A percentile compares a stretch with the other conserved stretches of the same genome.
Conservation (phyloP, 192 early-diverging fungal genomes). For the Gryganskiella cystojenkinii region DNA sequence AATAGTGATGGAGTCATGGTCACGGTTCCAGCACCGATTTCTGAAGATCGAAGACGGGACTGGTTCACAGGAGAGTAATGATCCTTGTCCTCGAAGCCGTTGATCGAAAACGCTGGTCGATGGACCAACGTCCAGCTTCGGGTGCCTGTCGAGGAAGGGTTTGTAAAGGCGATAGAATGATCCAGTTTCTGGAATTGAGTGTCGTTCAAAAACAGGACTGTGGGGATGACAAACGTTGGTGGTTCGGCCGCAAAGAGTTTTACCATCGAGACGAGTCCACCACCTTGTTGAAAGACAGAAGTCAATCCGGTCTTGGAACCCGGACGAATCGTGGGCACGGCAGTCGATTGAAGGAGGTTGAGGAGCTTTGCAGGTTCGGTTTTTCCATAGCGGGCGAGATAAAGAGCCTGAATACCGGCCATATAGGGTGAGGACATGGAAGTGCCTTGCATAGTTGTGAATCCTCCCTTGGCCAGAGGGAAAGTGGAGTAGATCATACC, state of each 20-base stretch:
- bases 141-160: slow-evolving; percentile 13
- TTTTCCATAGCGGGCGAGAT: slow-evolving; percentile 21
- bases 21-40: background rate
- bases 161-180: slow-evolving; percentile 21
- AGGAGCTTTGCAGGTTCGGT: slow-evolving; percentile 14
- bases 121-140: slow-evolving; percentile 25
- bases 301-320: slow-evolving; percentile 14
- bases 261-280: slow-evolving; percentile 78
- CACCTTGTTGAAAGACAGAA: slow-evolving; percentile 72
- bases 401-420: slow-evolving; percentile 53
- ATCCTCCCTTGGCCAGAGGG: slow-evolving; percentile 51
- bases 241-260: slow-evolving; percentile 55
- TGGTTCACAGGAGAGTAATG: slow-evolving; percentile 25
- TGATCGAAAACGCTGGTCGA: slow-evolving; percentile 29
- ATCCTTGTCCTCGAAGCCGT: slow-evolving; percentile 29
- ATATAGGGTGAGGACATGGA: slow-evolving; percentile 75
- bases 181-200: slow-evolving; percentile 41
- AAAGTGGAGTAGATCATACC: slow-evolving; percentile 71
- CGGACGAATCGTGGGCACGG: slow-evolving; percentile 14
- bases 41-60: slow-evolving; percentile 23
- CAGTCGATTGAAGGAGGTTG: slow-evolving; percentile 25
- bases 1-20: slow-evolving; percentile 17
- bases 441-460: slow-evolving; percentile 60
- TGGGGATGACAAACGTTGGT: slow-evolving; percentile 63
- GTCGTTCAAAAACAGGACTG: slow-evolving; percentile 64